These are phyloP conservation scores for Fraxinus greggii DNA, from an alignment of 305 asterid species.

Conservation along the genomic window DNA sequence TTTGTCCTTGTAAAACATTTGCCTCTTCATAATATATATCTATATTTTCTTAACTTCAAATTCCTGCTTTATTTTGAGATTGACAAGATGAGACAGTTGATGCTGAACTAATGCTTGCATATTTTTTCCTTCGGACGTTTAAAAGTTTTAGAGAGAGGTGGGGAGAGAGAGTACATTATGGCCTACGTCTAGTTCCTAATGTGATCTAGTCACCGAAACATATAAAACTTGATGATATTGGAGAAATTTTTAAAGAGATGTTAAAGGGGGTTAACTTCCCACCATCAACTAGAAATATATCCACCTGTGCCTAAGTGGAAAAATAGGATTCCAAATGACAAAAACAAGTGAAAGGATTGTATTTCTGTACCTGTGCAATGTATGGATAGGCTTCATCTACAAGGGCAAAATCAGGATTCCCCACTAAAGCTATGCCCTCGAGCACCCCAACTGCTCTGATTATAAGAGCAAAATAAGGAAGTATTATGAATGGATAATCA, in stretches of 20 bases:
- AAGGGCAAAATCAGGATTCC: slow-evolving; percentile 91
- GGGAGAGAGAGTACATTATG: background rate
- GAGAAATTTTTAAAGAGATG: background rate
- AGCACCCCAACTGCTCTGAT: slow-evolving; percentile 97
- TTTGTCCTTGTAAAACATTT: background rate
- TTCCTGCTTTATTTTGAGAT: background rate
- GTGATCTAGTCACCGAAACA: background rate
- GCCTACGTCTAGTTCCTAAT: too few species aligned
- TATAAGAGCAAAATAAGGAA: slow-evolving; percentile 96
- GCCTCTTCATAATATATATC: background rate
- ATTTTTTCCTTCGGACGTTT: background rate
- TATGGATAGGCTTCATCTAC: slow-evolving; percentile 99
- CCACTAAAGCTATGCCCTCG: slow-evolving; percentile 98
- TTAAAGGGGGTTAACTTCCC: background rate
- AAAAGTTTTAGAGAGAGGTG: background rate
- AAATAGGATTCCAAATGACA: background rate
- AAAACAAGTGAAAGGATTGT: background rate
- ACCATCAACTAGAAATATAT: background rate
- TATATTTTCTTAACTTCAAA: background rate
- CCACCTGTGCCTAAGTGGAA: background rate
- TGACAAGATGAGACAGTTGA: background rate
- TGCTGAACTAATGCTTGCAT: background rate
- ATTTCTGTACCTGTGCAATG: slow-evolving; percentile 77
- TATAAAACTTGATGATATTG: background rate
- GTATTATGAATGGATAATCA: slow-evolving; percentile 93